Evolutionary conservation across 805 yeast genomes (phyloP), one percentile per base, ranked within the genome.

Genomic region (Cyberlindnera mrakii): DNA sequence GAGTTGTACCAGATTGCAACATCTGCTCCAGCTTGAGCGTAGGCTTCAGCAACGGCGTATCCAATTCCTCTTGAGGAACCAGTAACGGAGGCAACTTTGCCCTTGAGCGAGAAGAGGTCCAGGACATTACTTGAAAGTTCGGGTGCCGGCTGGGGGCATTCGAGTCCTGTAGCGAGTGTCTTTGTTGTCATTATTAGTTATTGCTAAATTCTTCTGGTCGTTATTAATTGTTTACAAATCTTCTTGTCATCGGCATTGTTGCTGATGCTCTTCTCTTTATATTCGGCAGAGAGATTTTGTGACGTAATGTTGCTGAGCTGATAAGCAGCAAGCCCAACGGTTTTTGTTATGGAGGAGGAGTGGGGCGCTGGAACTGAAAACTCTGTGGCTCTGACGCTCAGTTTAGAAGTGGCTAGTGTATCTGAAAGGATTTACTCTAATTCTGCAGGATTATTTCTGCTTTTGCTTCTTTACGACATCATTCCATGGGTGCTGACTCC

Each of bases 11-110:
- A 58, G 13, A 58, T 57, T 10, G 87, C 87, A 30, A 88, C 81
- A 51, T 86, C 88, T 8, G 95, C 95, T 42, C 96, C 96, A 4
- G 93, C 91, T 65, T 86, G 91, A 36, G 91, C 89, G 58, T 70
- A 85, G 0, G 90, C 93, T 59, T 78, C 84, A 25, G 95, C 95
- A 31, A 85, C 85, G 4, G 85, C 87, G 47, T 67, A 73, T 11
- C 96, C 96, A 51, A 88, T 86, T 19, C 96, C 96, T 37, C 82
- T 72, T 11, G 91, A 80, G 3, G 91, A 82, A 31, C 96, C 96
- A 14, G 95, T 85, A 45, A 87, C 76, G 3, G 85, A 77, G 32
- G 95, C 93, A 11, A 84, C 86, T 63, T 85, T 87, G 20, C 95
- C 95, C 67, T 82, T 85, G 46, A 88, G 70, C 6, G 86, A 80